These are phyloP conservation scores for Darksidea phi DNA, from an alignment of 495 filamentous ascomycete genomes.

Conservation along the genomic window DNA sequence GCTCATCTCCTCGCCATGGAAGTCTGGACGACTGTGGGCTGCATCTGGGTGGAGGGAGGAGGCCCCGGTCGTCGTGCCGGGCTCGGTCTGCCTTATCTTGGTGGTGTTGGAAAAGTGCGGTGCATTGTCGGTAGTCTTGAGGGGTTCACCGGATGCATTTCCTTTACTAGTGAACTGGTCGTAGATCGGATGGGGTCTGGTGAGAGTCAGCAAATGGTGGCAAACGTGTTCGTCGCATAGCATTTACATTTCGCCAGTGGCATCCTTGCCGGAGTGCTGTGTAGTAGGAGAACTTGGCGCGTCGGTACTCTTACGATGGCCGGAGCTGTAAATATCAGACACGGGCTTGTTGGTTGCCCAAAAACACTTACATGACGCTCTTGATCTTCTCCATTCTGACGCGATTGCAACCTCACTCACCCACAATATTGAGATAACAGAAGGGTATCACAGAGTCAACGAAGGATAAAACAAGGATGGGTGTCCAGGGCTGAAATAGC, in stretches of 20 bases:
- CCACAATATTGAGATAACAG: not conserved
- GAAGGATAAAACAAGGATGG: not conserved
- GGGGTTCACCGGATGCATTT: constrained; percentile 7
- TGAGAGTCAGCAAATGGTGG: not conserved
- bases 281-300: not conserved
- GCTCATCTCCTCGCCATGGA: constrained; percentile 29
- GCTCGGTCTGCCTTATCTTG: constrained; percentile 1
- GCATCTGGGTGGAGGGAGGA: constrained; percentile 7
- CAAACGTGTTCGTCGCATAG: not conserved
- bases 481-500: not conserved
- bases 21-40: not conserved
- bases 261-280: not conserved
- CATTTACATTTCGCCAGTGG: constrained; percentile 3
- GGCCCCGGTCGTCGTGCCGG: not conserved
- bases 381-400: constrained; percentile 41
- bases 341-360: not conserved
- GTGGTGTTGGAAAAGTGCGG: constrained; percentile 19
- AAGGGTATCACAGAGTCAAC: constrained; percentile 11
- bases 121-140: constrained; percentile 6
- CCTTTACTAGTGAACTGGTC: constrained; percentile 21
- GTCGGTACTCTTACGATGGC: constrained; percentile 28
- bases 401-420: not conserved
- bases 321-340: constrained; percentile 18
- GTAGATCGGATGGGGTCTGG: constrained; percentile 22
- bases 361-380: constrained; percentile 34